Conservation (phyloP, 1,139 yeast genomes). For the Nadsonia commutata region DNA sequence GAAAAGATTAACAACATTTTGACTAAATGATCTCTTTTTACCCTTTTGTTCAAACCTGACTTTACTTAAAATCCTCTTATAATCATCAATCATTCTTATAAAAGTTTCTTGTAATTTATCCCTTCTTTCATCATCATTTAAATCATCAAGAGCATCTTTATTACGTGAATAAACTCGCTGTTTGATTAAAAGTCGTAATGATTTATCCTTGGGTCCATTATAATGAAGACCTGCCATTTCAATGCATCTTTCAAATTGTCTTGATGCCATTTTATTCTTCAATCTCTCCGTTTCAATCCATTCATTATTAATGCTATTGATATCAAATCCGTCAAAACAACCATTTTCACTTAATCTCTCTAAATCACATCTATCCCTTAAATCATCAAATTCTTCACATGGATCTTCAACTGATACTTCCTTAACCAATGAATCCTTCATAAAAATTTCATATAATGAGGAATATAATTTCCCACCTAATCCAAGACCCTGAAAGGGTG, state of each 20-base stretch:
- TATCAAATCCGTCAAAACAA: conserved; percentile 9
- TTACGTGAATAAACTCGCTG: conserved; percentile 62
- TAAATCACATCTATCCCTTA: conserved; percentile 75
- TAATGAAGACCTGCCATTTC: conserved; percentile 57
- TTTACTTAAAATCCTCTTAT: conserved; percentile 41
- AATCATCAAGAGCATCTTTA: conserved; percentile 54
- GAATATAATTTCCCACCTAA: conserved; percentile 60
- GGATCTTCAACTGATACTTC: conserved; percentile 94
- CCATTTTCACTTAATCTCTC: conserved; percentile 29
- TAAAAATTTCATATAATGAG: conserved; percentile 40
- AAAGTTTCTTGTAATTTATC: conserved; percentile 71
- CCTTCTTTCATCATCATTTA: conserved; percentile 45
- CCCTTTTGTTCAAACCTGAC: conserved; percentile 17
- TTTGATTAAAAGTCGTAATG: conserved; percentile 45
- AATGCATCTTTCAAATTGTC: conserved; percentile 63
- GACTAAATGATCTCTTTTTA: not conserved
- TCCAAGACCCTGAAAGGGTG: conserved; percentile 54
- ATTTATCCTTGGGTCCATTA: conserved; percentile 17
- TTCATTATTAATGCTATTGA: conserved; percentile 17
- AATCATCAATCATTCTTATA: conserved; percentile 52
- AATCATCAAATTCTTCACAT: conserved; percentile 79
- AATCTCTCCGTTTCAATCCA: conserved; percentile 32
- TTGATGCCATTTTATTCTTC: conserved; percentile 47
- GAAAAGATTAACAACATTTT: not conserved
- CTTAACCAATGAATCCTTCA: conserved; percentile 34